These are phyloP conservation scores for Starmerella tilneyi DNA, from an alignment of 805 yeast genomes.

Conservation along the genomic window DNA sequence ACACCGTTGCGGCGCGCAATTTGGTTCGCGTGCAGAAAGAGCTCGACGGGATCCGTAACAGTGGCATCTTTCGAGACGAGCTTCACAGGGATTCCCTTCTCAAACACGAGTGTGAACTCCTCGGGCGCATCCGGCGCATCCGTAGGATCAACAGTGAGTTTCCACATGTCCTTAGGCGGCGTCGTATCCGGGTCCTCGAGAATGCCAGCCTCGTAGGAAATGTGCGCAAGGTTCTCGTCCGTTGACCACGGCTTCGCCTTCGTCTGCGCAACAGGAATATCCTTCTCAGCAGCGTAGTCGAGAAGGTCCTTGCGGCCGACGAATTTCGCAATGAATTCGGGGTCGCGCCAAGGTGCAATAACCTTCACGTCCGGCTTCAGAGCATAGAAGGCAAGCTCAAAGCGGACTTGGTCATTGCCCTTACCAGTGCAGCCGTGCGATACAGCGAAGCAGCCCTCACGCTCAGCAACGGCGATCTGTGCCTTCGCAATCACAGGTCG, in stretches of 20 bases:
- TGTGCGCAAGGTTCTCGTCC: constrained; percentile 98
- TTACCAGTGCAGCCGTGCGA: constrained; percentile 99
- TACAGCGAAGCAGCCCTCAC: constrained; percentile 96
- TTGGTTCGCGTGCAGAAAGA: constrained; percentile 85
- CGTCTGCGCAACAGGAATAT: constrained; percentile 92
- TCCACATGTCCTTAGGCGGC: constrained; percentile 99
- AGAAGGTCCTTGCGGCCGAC: constrained; percentile 96
- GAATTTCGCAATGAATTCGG: constrained; percentile 84
- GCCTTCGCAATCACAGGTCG: constrained; percentile 99
- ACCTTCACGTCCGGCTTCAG: constrained; percentile 93
- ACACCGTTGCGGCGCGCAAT: constrained; percentile 99
- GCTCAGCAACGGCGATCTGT: constrained; percentile 91
- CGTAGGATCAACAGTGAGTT: constrained; percentile 86
- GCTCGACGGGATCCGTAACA: constrained; percentile 80
- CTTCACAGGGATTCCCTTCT: constrained; percentile 80
- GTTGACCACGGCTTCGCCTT: constrained; percentile 99
- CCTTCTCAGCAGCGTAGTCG: constrained; percentile 85
- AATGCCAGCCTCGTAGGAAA: constrained; percentile 98
- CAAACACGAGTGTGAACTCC: constrained; percentile 70
- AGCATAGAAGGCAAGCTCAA: constrained; percentile 94
- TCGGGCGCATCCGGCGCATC: constrained; percentile 95
- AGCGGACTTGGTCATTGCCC: constrained; percentile 99
- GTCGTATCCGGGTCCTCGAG: constrained; percentile 97
- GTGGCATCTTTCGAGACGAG: constrained; percentile 51
- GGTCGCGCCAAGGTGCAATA: constrained; percentile 99